phyloP scores from a whole-genome alignment of 371 early-diverging fungal genomes.

The Mortierella sp. region DNA sequence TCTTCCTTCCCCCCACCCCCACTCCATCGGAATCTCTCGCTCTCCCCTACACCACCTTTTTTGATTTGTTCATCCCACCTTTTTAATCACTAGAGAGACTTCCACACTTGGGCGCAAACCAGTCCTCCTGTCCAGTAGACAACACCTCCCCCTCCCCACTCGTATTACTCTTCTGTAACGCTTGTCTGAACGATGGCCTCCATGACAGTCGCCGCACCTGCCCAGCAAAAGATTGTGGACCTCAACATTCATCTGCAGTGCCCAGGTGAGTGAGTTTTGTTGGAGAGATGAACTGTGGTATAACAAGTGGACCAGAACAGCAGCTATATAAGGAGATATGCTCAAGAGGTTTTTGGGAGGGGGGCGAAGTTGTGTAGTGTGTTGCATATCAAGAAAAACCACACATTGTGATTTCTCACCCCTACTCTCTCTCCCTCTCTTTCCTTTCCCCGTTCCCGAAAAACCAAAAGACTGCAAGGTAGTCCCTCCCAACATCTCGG shows the following conservation, averaged over 20 bases:
- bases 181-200: constrained; percentile 17
- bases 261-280: constrained; percentile 39
- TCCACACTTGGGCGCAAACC: no score
- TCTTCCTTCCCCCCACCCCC: no score
- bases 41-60: no score
- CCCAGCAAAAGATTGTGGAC: constrained; percentile 36
- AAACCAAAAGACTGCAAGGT: constrained; percentile 89
- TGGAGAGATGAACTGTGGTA: background rate
- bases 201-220: constrained; percentile 30
- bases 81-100: no score
- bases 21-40: no score
- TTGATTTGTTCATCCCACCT: no score
- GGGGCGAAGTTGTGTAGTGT: no score
- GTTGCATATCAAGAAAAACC: no score
- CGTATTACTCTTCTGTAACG: no score
- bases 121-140: no score
- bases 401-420: constrained; percentile 5
- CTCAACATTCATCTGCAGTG: constrained; percentile 50
- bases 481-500: constrained; percentile 94
- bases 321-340: background rate
- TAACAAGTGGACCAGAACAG: background rate
- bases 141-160: no score
- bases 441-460: constrained; percentile 37
- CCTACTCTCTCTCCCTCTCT: background rate
- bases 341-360: background rate